These are phyloP conservation scores for Phytopythium boreale DNA, from an alignment of 352 stramenopile species.

Conservation along the genomic window DNA sequence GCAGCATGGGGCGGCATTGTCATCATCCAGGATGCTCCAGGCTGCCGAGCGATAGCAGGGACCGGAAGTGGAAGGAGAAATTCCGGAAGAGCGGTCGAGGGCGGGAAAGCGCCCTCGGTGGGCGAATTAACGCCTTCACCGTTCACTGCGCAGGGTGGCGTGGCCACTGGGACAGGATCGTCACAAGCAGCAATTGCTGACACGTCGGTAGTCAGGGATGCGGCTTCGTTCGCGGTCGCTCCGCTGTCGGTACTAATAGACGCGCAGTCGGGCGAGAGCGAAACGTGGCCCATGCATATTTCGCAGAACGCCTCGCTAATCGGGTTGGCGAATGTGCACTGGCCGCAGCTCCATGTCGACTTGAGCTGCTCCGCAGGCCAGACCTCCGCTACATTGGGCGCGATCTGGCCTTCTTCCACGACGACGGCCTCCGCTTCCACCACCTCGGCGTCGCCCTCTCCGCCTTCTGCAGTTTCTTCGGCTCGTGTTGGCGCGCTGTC, in stretches of 20 bases:
- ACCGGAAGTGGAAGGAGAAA: not conserved
- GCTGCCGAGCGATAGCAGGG: not conserved
- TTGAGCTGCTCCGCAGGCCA: not conserved
- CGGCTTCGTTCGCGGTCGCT: not conserved
- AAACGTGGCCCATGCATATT: slow-evolving; percentile 58
- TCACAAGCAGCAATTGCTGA: not conserved
- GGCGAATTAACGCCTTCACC: not conserved
- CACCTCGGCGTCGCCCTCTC: slow-evolving; percentile 1
- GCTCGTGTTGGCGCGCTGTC: not conserved
- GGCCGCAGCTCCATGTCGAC: slow-evolving; percentile 43
- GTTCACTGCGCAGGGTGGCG: not conserved
- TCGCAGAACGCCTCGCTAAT: slow-evolving; percentile 59
- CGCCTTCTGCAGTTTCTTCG: not conserved
- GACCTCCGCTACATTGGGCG: not conserved
- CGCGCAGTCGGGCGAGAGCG: slow-evolving; percentile 22
- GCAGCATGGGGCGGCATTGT: not conserved
- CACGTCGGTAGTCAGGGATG: not conserved
- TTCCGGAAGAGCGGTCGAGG: not conserved
- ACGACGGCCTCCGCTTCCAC: slow-evolving; percentile 45
- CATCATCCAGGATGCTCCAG: not conserved
- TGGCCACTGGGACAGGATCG: not conserved
- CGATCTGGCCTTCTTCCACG: slow-evolving; percentile 21
- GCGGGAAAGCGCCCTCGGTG: not conserved
- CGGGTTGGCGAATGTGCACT: slow-evolving; percentile 60
- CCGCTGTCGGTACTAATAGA: not conserved